phyloP scores from a whole-genome alignment of 495 filamentous ascomycete species.

The Viridothelium virens region DNA sequence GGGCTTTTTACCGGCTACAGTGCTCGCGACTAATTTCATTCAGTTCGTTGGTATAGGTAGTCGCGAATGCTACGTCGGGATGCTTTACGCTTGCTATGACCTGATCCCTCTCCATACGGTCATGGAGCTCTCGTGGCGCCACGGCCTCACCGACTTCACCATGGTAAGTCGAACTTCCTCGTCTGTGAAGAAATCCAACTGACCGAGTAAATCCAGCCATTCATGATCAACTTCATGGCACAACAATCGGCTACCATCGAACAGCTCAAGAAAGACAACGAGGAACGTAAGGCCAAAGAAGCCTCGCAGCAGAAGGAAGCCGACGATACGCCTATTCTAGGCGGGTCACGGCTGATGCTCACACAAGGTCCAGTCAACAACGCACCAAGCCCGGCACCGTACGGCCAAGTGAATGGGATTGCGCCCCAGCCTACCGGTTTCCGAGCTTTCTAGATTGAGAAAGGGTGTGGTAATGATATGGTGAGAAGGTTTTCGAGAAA shows the following conservation, averaged over 20 bases:
- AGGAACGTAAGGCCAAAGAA: constrained; percentile 88
- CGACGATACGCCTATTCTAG: constrained; percentile 87
- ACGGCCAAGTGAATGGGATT: constrained; percentile 36
- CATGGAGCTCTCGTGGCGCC: constrained; percentile 94
- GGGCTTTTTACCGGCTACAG: constrained; percentile 15
- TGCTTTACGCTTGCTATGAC: constrained; percentile 98
- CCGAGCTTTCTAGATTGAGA: constrained; percentile 30
- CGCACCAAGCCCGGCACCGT: constrained; percentile 37
- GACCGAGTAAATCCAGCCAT: constrained; percentile 47
- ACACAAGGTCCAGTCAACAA: constrained; percentile 78
- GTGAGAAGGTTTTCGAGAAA: not conserved
- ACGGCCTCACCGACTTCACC: constrained; percentile 90
- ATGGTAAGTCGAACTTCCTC: constrained; percentile 48
- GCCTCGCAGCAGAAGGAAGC: constrained; percentile 80
- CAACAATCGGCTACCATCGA: constrained; percentile 84
- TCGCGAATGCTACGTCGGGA: constrained; percentile 97
- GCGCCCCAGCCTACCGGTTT: constrained; percentile 38
- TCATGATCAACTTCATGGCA: constrained; percentile 96
- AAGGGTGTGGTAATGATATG: constrained; percentile 10
- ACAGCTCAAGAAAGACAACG: constrained; percentile 86
- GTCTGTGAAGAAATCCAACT: constrained; percentile 12
- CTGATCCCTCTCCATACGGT: constrained; percentile 86
- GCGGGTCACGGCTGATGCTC: constrained; percentile 88
- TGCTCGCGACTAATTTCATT: constrained; percentile 19
- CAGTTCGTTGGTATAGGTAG: constrained; percentile 99